A percentile compares a stretch with the other conserved stretches of the same genome.
Conservation (phyloP, 2,329 filamentous ascomycete genomes). For the Didymella glomerata region DNA sequence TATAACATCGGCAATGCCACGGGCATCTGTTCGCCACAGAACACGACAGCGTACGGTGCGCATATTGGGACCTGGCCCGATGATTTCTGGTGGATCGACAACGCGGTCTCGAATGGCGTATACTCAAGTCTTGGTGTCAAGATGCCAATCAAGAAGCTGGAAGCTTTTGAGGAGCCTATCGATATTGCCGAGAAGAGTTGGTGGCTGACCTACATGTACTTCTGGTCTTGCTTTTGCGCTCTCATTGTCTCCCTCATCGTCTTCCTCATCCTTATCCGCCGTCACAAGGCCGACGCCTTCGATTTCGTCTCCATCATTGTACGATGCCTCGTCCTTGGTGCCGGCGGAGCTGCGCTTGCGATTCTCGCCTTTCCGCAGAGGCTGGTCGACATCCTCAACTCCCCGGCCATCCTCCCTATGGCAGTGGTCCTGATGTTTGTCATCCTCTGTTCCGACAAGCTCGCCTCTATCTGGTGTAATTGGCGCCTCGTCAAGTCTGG, state of each 20-base stretch:
- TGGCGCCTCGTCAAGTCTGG: slow-evolving; percentile 41
- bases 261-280: slow-evolving; percentile 53
- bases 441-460: slow-evolving; percentile 41
- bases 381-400: slow-evolving; percentile 40
- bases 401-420: slow-evolving; percentile 47
- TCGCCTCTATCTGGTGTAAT: slow-evolving; percentile 44
- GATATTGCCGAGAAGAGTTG: slow-evolving; percentile 42
- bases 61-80: slow-evolving; percentile 25
- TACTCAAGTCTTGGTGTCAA: slow-evolving; percentile 48
- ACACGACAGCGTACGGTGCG: slow-evolving; percentile 25
- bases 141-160: slow-evolving; percentile 40
- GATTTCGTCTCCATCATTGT: slow-evolving; percentile 50
- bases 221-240: slow-evolving; percentile 49
- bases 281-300: slow-evolving; percentile 52
- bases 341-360: slow-evolving; percentile 43
- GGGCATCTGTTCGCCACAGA: slow-evolving; percentile 40
- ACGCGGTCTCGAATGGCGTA: slow-evolving; percentile 41
- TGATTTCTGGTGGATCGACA: slow-evolving; percentile 33
- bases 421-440: slow-evolving; percentile 49
- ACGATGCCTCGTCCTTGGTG: slow-evolving; percentile 38
- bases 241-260: slow-evolving; percentile 49
- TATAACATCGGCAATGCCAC: slow-evolving; percentile 43
- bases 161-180: slow-evolving; percentile 30
- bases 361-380: slow-evolving; percentile 35
- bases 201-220: slow-evolving; percentile 50